These are phyloP conservation scores for Raddia guianensis DNA, from an alignment of 176 grass and related monocot species.

Conservation along the genomic window DNA sequence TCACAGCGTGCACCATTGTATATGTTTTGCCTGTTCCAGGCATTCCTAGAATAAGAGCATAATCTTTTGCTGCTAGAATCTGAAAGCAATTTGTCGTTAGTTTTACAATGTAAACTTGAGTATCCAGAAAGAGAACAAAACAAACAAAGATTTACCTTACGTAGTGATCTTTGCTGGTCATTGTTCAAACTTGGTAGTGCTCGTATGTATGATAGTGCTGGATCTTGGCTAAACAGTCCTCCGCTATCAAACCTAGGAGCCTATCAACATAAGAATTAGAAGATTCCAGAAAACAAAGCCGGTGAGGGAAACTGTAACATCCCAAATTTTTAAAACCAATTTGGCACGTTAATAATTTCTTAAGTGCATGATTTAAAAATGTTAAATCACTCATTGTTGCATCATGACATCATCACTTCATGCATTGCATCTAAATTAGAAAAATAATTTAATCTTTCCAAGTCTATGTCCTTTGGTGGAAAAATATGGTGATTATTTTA, in stretches of 20 bases:
- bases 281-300: slow-evolving; percentile 33
- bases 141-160: slow-evolving; percentile 66
- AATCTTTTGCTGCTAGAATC: slow-evolving; percentile 98
- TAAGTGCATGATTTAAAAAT: too few relatives aligned
- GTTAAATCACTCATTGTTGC: too few relatives aligned
- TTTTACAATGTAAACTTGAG: slow-evolving; percentile 18
- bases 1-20: slow-evolving; percentile 97
- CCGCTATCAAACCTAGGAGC: slow-evolving; percentile 93
- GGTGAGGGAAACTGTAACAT: too few relatives aligned
- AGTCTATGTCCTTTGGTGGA: too few relatives aligned
- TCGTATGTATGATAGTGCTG: slow-evolving; percentile 76
- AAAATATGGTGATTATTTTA: too few relatives aligned
- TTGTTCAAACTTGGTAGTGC: slow-evolving; percentile 77
- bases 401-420: too few relatives aligned
- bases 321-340: too few relatives aligned
- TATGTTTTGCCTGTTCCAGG: slow-evolving; percentile 99
- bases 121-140: slow-evolving; percentile 37
- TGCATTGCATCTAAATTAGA: too few relatives aligned
- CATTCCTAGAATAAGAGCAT: slow-evolving; percentile 97
- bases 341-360: too few relatives aligned
- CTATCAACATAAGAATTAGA: slow-evolving; percentile 53
- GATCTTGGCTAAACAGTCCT: slow-evolving; percentile 90
- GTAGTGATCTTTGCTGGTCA: slow-evolving; percentile 85
- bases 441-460: too few relatives aligned
- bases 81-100: slow-evolving; percentile 51